phyloP scores from a whole-genome alignment of 345 rosid genomes.

The Murraya paniculata region DNA sequence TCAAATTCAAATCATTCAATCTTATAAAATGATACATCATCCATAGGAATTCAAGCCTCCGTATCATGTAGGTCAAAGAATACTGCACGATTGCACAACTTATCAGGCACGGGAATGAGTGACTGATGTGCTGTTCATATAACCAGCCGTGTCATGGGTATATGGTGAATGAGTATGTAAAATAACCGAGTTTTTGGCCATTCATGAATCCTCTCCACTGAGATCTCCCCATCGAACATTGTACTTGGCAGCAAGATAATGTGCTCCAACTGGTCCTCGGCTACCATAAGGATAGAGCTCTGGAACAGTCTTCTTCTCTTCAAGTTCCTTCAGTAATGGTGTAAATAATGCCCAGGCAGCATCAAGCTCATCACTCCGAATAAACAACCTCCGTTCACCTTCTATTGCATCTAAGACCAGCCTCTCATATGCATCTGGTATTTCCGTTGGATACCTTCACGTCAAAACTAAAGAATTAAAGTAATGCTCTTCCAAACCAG shows the following conservation, averaged over 20 bases:
- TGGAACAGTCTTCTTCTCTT: constrained; percentile 63
- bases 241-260: constrained; percentile 90
- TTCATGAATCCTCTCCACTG: constrained; percentile 34
- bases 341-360: constrained; percentile 85
- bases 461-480: neutral
- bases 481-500: neutral
- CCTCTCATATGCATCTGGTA: constrained; percentile 92
- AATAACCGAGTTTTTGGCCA: neutral
- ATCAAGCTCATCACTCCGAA: constrained; percentile 87
- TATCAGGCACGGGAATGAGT: neutral
- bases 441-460: constrained; percentile 67
- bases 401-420: constrained; percentile 78
- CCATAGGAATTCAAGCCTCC: neutral
- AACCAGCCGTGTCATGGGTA: neutral
- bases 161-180: neutral
- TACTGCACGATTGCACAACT: neutral
- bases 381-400: constrained; percentile 79
- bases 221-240: constrained; percentile 93
- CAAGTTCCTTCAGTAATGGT: constrained; percentile 67
- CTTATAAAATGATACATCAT: neutral
- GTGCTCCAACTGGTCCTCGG: constrained; percentile 87
- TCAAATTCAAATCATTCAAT: neutral
- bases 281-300: constrained; percentile 91
- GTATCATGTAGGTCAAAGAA: neutral
- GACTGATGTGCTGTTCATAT: neutral